phyloP scores from a whole-genome alignment of 108 stramenopile genomes.

The Skeletonema marinoi region DNA sequence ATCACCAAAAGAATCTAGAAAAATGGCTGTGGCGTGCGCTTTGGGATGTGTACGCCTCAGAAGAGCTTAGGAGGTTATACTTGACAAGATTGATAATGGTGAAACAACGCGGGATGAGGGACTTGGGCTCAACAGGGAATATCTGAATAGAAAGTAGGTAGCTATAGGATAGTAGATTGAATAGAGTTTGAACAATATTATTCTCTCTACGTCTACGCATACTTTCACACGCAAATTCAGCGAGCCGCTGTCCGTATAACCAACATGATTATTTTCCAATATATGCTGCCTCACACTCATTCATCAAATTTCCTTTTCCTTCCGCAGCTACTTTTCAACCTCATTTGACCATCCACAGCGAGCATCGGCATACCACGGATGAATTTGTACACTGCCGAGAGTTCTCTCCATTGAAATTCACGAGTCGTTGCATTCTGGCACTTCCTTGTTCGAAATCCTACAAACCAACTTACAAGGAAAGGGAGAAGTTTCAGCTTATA shows the following conservation, averaged over 20 bases:
- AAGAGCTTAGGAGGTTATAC: slow-evolving; percentile 31
- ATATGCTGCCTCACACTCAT: too few species aligned
- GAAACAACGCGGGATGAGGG: background rate
- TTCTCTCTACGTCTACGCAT: too few species aligned
- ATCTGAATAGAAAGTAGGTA: too few species aligned
- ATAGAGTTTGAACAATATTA: too few species aligned
- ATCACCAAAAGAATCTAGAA: slow-evolving; percentile 46
- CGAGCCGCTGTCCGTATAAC: too few species aligned
- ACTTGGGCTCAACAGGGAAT: background rate
- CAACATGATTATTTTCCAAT: too few species aligned
- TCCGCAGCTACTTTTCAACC: too few species aligned
- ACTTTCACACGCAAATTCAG: too few species aligned
- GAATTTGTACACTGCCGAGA: background rate
- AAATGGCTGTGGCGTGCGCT: slow-evolving; percentile 79
- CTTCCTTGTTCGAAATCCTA: too few species aligned
- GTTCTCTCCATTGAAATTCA: background rate
- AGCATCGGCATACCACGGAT: background rate
- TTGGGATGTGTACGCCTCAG: slow-evolving; percentile 40
- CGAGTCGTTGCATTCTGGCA: too few species aligned
- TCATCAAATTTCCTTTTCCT: too few species aligned
- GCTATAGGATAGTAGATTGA: too few species aligned
- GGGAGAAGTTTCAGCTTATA: background rate
- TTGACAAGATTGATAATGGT: slow-evolving; percentile 12
- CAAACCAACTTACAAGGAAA: background rate
- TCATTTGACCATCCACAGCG: background rate